A percentile compares a stretch with the other conserved stretches of the same genome.
phyloP scores from a whole-genome alignment of 345 rosid genomes.

The Syzygium grande region DNA sequence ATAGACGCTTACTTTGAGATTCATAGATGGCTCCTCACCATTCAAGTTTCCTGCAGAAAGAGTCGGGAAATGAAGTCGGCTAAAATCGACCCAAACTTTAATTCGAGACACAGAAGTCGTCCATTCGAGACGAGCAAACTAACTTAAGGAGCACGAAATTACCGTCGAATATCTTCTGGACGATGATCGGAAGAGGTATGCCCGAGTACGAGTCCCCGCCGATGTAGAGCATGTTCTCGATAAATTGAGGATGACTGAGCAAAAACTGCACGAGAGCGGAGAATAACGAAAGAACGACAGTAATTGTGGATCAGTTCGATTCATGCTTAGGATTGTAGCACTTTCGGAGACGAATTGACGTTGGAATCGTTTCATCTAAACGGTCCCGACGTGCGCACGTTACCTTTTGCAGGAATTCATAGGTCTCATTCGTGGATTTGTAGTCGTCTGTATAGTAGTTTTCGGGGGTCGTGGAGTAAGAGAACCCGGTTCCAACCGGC shows the following conservation, averaged over 20 bases:
- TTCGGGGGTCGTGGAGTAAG: slow-evolving; percentile 19
- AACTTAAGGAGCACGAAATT: background rate
- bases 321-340: background rate
- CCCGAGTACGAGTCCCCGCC: slow-evolving; percentile 36
- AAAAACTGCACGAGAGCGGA: slow-evolving; percentile 7
- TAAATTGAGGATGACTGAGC: slow-evolving; percentile 14
- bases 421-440: background rate
- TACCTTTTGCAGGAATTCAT: slow-evolving; percentile 21
- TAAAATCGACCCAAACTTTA: background rate
- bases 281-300: background rate
- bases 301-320: background rate
- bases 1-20: slow-evolving; percentile 8
- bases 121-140: background rate
- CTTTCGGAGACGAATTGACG: background rate
- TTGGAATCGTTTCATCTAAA: background rate
- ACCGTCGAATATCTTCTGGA: slow-evolving; percentile 17
- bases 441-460: slow-evolving; percentile 11
- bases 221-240: slow-evolving; percentile 13
- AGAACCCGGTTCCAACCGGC: slow-evolving; percentile 25
- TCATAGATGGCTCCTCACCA: slow-evolving; percentile 12
- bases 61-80: background rate
- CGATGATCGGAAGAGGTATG: slow-evolving; percentile 24
- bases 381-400: background rate
- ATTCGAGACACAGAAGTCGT: background rate
- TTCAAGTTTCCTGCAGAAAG: slow-evolving; percentile 9